Base-by-base conservation (phyloP, 805 yeast species). In the Yamadazyma ubonensis region DNA sequence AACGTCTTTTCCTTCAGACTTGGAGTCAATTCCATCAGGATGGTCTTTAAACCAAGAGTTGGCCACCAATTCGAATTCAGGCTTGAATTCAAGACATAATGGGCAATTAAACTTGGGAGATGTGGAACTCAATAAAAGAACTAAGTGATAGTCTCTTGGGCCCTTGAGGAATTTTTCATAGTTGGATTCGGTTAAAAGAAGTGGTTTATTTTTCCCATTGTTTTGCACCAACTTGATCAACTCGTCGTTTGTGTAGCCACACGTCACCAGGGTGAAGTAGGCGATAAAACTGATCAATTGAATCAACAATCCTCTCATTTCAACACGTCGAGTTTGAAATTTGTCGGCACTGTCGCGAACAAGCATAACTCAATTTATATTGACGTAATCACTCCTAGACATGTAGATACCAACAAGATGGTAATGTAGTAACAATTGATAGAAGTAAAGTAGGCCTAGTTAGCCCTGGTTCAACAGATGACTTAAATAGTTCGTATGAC, bases 61-160 rank as follows among this genome's bases (percentile, higher is more conserved):
- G 6, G 86, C 95, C 29, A 88, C 61, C 30, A 63, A 55, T 12
- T 74, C 74, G 53, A 61, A 86, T 30, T 74, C 76, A 2, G 96
- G 95, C 18, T 73, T 78, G 51, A 85, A 74, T 30, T 81, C 79
- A 7, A 65, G 51, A 72, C 99, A 93, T 37, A 86, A 67, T 1
- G 68, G 67, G 66, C 99, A 93, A 9, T 86, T 86, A 54, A 90
- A 75, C 45, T 78, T 77, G 1, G 87, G 72, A 35, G 81, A 73
- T 7, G 82, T 75, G 2, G 97, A 88, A 0, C 96, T 85, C 45
- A 91, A 63, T 41, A 83, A 71, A 22, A 80, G 53, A 9, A 85
- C 71, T n/a, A 86, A 55, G 27, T 83, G 73, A 59, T 78, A 79
- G 52, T 87, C 88, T 53, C 91, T 73, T 16, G 80, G 76, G 4